A percentile compares a stretch with the other conserved stretches of the same genome.
phyloP scores from a whole-genome alignment of 2,329 filamentous ascomycete genomes.

The Huntiella abstrusa region DNA sequence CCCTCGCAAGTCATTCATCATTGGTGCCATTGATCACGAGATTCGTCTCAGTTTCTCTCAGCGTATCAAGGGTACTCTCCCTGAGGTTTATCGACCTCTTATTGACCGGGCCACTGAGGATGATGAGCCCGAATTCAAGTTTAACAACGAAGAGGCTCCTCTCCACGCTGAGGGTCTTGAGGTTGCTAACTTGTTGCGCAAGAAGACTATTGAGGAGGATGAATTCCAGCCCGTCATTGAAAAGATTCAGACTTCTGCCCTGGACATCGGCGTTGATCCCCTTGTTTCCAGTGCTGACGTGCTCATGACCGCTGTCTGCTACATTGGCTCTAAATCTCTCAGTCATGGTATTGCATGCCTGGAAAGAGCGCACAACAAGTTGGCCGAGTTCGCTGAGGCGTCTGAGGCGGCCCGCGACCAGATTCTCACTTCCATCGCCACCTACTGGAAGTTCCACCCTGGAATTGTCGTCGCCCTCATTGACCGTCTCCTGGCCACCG shows the following conservation, averaged over 20 bases:
- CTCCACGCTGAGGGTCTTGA: slow-evolving; percentile 74
- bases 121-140: slow-evolving; percentile 94
- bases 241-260: slow-evolving; percentile 61
- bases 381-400: slow-evolving; percentile 57
- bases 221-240: slow-evolving; percentile 71
- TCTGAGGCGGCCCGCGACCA: slow-evolving; percentile 65
- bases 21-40: slow-evolving; percentile 84
- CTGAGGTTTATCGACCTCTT: slow-evolving; percentile 60
- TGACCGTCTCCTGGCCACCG: slow-evolving; percentile 94
- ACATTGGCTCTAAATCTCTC: slow-evolving; percentile 83
- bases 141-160: slow-evolving; percentile 54
- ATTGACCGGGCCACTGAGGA: slow-evolving; percentile 81
- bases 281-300: slow-evolving; percentile 79
- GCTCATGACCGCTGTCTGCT: slow-evolving; percentile 84
- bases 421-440: slow-evolving; percentile 76
- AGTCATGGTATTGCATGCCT: slow-evolving; percentile 93
- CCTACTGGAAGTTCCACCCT: slow-evolving; percentile 84
- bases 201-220: slow-evolving; percentile 59
- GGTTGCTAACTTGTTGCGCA: slow-evolving; percentile 58
- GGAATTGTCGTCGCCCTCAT: slow-evolving; percentile 83
- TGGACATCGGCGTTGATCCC: slow-evolving; percentile 53
- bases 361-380: slow-evolving; percentile 77
- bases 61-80: slow-evolving; percentile 83
- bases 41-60: slow-evolving; percentile 92
- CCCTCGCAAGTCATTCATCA: slow-evolving; percentile 84